Base-by-base conservation (phyloP, 805 yeast species). In the Wickerhamomyces hampshirensis region DNA sequence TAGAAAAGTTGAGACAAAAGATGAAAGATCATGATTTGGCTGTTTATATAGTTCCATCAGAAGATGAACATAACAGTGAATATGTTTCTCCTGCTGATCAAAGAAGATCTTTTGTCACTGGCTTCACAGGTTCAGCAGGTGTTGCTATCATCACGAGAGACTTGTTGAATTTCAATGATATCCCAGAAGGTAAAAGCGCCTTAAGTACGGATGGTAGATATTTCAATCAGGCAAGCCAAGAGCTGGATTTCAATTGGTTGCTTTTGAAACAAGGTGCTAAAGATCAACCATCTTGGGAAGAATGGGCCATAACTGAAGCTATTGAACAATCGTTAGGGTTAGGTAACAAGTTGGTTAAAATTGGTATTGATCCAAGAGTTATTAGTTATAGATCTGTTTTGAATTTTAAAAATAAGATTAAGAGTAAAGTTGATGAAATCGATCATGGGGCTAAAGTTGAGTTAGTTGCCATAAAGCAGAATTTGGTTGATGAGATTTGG, bases 171-270 rank as follows among this genome's bases (percentile, higher is more conserved):
- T 60, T 66, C 50, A 69, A 61, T 34, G 70, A 65, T 1, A 49
- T 51, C 2, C 66, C 74, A 16, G 63, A 62, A 9, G 86, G 87
- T 1, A 73, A 76, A 31, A 94, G 96, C 11, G 84, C 83, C 0
- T 63, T 93, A 34, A 78, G 95, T 7, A 93, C 98, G 0, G 98
- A 93, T 60, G 98, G 98, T 2, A 71, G 98, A 46, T 93, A 93
- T 63, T 93, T 87, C 59, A 66, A 85, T 40, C 98, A 93, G 62
- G 98, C 98, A 1, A 76, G 73, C 16, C 75, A 80, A 39, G 93
- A 93, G 62, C 65, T 93, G 37, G 94, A 86, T 56, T 53, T 60
- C 26, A 77, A 78, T 52, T 93, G 98, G 98, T 60, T 63, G 2
- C 62, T 93, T 31, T 68, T 93, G 41, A 88, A 83, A 54, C 94